Conservation (phyloP, 1,284 basidiomycete species). For the Leccinum subspadiceum region DNA sequence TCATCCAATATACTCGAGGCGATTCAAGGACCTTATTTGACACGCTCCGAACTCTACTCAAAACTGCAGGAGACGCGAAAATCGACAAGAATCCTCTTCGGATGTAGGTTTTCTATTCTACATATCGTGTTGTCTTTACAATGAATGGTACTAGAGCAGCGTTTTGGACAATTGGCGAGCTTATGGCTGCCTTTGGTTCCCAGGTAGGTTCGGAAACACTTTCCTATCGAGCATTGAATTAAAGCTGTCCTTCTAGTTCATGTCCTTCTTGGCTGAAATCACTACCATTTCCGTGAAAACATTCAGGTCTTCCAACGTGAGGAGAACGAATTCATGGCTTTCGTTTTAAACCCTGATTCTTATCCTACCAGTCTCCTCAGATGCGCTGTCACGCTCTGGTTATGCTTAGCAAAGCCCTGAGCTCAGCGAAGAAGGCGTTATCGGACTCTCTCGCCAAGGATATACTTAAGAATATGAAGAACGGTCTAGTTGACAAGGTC, state of each 20-base stretch:
- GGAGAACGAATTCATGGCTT: slow-evolving; percentile 20
- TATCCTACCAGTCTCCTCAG: slow-evolving; percentile 60
- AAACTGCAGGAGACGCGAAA: slow-evolving; percentile 73
- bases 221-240: not conserved
- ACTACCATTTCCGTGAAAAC: slow-evolving; percentile 58
- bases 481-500: slow-evolving; percentile 79
- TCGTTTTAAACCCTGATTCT: slow-evolving; percentile 2
- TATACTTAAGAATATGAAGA: slow-evolving; percentile 79
- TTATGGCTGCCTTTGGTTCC: slow-evolving; percentile 81
- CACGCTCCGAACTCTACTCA: slow-evolving; percentile 77
- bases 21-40: slow-evolving; percentile 88
- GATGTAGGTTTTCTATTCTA: slow-evolving; percentile 50
- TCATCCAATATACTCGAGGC: slow-evolving; percentile 64
- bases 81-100: slow-evolving; percentile 62
- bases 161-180: slow-evolving; percentile 81
- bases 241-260: slow-evolving; percentile 56
- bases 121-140: slow-evolving; percentile 5
- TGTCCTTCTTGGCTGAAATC: slow-evolving; percentile 93
- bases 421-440: slow-evolving; percentile 79
- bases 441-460: slow-evolving; percentile 82
- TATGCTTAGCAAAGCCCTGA: slow-evolving; percentile 75
- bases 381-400: slow-evolving; percentile 81
- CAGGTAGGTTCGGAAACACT: slow-evolving; percentile 53
- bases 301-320: slow-evolving; percentile 68
- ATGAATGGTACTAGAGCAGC: slow-evolving; percentile 52